phyloP scores from a whole-genome alignment of 768 basidiomycete genomes.

The Leccinum pellstonianum region DNA sequence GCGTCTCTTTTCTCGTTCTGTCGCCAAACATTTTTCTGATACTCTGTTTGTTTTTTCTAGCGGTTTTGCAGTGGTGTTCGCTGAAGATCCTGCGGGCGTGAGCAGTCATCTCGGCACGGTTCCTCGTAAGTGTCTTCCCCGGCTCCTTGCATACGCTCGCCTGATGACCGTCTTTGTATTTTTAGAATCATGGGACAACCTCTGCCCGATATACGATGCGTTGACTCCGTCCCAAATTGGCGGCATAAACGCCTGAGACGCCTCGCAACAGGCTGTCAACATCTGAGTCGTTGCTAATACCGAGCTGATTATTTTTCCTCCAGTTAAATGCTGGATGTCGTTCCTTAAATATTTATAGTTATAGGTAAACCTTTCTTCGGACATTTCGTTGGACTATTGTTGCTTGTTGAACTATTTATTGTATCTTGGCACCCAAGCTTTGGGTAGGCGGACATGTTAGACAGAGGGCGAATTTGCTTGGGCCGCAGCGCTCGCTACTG shows the following conservation, averaged over 20 bases:
- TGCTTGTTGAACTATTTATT: background rate
- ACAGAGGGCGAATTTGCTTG: background rate
- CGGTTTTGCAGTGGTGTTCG: conserved; percentile 30
- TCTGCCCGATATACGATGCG: conserved; percentile 27
- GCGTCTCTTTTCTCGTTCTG: background rate
- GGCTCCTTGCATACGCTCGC: background rate
- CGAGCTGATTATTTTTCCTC: conserved; percentile 7
- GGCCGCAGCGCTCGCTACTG: background rate
- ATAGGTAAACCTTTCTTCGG: background rate
- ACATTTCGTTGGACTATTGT: background rate
- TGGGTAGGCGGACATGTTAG: background rate
- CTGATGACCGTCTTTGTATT: conserved; percentile 1
- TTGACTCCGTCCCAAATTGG: conserved; percentile 23
- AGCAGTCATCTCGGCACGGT: conserved; percentile 12
- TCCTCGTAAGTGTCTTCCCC: conserved; percentile 14
- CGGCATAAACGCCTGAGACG: conserved; percentile 11
- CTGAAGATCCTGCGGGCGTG: conserved; percentile 24
- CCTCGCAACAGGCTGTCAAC: conserved; percentile 21
- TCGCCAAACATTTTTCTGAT: background rate
- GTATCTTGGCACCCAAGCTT: background rate
- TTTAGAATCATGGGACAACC: conserved; percentile 25
- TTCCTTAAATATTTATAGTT: background rate
- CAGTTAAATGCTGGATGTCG: background rate
- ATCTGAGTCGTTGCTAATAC: conserved; percentile 18
- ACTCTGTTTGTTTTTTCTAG: conserved; percentile 7